Percentiles rank a stretch among this genome's conserved stretches.
Conservation (phyloP, 2,329 filamentous ascomycete genomes). For the Ophiognomonia clavigignenti-juglandacearum region DNA sequence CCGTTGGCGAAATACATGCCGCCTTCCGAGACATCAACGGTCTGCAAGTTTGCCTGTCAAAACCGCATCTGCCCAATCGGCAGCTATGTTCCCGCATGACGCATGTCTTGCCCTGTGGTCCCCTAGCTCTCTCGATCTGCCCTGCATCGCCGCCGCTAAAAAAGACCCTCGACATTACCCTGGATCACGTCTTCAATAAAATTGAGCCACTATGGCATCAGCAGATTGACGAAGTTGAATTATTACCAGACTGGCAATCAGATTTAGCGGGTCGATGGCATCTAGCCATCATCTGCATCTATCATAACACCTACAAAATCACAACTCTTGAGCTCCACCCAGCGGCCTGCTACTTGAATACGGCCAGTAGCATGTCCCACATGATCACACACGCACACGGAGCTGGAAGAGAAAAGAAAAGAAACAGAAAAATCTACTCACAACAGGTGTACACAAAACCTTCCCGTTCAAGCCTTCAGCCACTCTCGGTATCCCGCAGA, state of each 20-base stretch:
- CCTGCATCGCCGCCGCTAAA: background rate
- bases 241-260: too few species aligned
- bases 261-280: too few species aligned
- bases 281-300: too few species aligned
- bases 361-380: too few species aligned
- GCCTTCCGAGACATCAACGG: constrained; percentile 9
- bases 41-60: constrained; percentile 14
- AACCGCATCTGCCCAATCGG: constrained; percentile 7
- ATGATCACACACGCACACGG: too few species aligned
- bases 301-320: too few species aligned
- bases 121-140: background rate
- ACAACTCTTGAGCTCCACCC: too few species aligned
- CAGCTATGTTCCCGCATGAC: background rate
- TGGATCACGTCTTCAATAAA: constrained; percentile 14
- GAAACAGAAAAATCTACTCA: background rate
- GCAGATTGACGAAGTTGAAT: too few species aligned
- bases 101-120: constrained; percentile 1
- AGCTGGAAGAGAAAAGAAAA: too few species aligned
- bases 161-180: constrained; percentile 2
- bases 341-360: too few species aligned
- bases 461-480: background rate
- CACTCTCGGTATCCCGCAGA: background rate
- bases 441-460: background rate
- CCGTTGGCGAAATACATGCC: constrained; percentile 9
- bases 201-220: too few species aligned